These are phyloP conservation scores for Rubroboletus pulcherrimus DNA, from an alignment of 768 basidiomycete species.

Conservation along the genomic window DNA sequence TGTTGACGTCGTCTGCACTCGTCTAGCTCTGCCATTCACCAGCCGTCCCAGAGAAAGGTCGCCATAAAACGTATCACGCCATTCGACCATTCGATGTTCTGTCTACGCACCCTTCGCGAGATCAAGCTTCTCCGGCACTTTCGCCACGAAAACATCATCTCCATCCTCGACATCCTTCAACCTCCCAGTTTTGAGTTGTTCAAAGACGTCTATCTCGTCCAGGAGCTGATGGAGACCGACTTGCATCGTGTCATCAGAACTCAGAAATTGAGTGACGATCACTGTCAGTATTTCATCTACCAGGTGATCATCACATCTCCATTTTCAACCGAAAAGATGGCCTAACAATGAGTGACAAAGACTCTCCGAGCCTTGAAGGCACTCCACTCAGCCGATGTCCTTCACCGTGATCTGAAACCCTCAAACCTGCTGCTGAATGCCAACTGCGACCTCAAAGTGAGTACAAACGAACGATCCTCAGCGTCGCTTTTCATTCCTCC, in stretches of 20 bases:
- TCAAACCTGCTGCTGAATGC: constrained; percentile 94
- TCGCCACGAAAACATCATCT: constrained; percentile 86
- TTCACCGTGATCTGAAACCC: constrained; percentile 94
- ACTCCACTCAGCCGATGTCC: constrained; percentile 89
- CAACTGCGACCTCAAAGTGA: constrained; percentile 92
- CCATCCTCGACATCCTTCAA: constrained; percentile 89
- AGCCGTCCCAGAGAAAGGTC: constrained; percentile 75
- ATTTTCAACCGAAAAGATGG: neutral
- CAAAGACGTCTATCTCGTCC: constrained; percentile 76
- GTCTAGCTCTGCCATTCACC: constrained; percentile 68
- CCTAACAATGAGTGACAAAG: constrained; percentile 32
- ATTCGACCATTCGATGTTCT: constrained; percentile 94
- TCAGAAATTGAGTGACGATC: constrained; percentile 90
- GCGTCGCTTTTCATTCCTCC: neutral
- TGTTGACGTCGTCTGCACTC: constrained; percentile 3
- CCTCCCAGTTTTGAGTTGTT: constrained; percentile 75
- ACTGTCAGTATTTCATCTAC: constrained; percentile 97
- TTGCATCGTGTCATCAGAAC: constrained; percentile 95
- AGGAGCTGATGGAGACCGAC: constrained; percentile 89
- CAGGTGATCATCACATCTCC: constrained; percentile 49
- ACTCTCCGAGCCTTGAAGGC: constrained; percentile 93
- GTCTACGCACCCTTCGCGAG: constrained; percentile 77
- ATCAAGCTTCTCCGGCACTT: constrained; percentile 92
- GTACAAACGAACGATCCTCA: constrained; percentile 11
- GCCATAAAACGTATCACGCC: constrained; percentile 96